A percentile compares a stretch with the other conserved stretches of the same genome.
phyloP scores from a whole-genome alignment of 169 alveolate species.

The Plasmodium coatneyi region DNA sequence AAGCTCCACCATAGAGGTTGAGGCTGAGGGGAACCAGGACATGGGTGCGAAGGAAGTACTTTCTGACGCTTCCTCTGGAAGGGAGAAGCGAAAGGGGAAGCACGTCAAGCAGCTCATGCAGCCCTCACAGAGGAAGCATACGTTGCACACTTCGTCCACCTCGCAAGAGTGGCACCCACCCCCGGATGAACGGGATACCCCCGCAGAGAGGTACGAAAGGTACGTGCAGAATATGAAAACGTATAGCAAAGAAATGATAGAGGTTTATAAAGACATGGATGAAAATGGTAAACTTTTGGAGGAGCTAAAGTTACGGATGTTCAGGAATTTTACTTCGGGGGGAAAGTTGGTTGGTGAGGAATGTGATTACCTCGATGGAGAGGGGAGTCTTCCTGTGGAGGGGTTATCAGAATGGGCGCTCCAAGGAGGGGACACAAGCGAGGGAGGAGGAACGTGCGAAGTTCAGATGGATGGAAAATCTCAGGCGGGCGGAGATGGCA shows the following conservation, averaged over 20 bases:
- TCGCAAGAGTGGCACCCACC: neutral
- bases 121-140: neutral
- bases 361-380: neutral
- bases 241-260: slow-evolving; percentile 46
- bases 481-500: neutral
- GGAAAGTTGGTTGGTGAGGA: neutral
- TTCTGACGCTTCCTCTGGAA: neutral
- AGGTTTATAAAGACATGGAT: slow-evolving; percentile 39
- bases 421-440: neutral
- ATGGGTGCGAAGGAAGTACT: neutral
- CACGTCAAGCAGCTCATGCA: neutral
- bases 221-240: slow-evolving; percentile 47
- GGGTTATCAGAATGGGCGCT: neutral
- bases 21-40: neutral
- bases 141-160: neutral
- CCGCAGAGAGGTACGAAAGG: slow-evolving; percentile 2
- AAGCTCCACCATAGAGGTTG: neutral
- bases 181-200: neutral
- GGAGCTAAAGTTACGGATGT: slow-evolving; percentile 1
- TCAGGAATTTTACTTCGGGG: neutral
- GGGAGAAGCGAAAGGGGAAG: neutral
- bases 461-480: neutral
- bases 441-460: neutral
- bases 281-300: slow-evolving; percentile 31
- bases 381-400: neutral